A percentile compares a stretch with the other conserved stretches of the same genome.
Conservation (phyloP, 2,329 filamentous ascomycete species). For the Penicillium sp. region DNA sequence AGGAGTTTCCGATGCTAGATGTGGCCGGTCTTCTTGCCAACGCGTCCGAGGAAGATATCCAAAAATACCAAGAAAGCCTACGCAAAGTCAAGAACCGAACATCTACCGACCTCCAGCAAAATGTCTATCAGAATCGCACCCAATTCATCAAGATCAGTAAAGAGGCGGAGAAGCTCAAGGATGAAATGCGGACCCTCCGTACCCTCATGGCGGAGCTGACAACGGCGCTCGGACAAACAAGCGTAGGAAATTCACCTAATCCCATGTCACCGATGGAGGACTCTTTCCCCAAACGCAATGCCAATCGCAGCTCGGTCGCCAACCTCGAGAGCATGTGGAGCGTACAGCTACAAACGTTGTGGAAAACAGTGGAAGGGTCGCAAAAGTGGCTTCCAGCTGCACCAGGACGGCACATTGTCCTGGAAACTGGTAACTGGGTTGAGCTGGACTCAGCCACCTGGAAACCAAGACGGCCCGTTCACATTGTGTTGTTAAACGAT, state of each 20-base stretch:
- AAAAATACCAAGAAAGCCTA: constrained; percentile 73
- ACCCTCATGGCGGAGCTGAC: constrained; percentile 93
- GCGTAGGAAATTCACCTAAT: constrained; percentile 54
- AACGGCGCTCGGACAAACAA: constrained; percentile 57
- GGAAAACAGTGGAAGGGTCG: constrained; percentile 96
- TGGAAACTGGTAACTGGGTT: constrained; percentile 91
- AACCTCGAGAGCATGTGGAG: constrained; percentile 69
- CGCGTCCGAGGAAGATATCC: constrained; percentile 83
- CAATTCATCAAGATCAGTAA: constrained; percentile 99
- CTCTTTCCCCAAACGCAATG: constrained; percentile 51
- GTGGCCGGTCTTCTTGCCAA: constrained; percentile 70
- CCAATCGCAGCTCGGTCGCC: constrained; percentile 87
- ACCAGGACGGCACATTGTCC: constrained; percentile 86
- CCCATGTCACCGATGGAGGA: constrained; percentile 55
- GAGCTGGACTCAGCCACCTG: constrained; percentile 97
- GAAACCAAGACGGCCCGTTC: constrained; percentile 85
- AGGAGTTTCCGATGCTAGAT: constrained; percentile 29
- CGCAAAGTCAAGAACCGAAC: constrained; percentile 75
- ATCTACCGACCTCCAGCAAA: constrained; percentile 83
- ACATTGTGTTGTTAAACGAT: constrained; percentile 91
- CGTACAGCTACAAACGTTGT: constrained; percentile 72
- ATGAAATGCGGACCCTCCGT: constrained; percentile 87
- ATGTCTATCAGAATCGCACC: constrained; percentile 92
- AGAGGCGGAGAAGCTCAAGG: constrained; percentile 95
- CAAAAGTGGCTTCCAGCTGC: constrained; percentile 94